phyloP scores from a whole-genome alignment of 2,329 filamentous ascomycete species.

The Claviceps arundinis region DNA sequence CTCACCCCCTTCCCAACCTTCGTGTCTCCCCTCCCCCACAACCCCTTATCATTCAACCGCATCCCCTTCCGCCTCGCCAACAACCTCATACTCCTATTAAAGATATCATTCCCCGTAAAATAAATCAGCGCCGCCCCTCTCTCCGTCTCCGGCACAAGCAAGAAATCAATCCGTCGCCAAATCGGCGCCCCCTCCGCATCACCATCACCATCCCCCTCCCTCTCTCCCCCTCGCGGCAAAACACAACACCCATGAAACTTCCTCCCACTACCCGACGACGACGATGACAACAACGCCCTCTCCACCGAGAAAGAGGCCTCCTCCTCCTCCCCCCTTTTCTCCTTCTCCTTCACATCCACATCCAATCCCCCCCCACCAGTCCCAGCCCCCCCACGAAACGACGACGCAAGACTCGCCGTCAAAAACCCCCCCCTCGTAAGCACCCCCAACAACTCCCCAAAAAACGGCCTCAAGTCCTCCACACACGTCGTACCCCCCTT shows the following conservation, averaged over 20 bases:
- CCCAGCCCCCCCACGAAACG: no score
- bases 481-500: slow-evolving; percentile 42
- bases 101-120: slow-evolving; percentile 91
- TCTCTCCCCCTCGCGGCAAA: slow-evolving; percentile 32
- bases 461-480: slow-evolving; percentile 45
- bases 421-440: slow-evolving; percentile 54
- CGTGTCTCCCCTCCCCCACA: slow-evolving; percentile 71
- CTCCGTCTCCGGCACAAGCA: slow-evolving; percentile 68
- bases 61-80: slow-evolving; percentile 70
- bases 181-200: slow-evolving; percentile 23
- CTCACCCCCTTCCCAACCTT: slow-evolving; percentile 40
- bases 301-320: no score
- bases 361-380: no score
- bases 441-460: slow-evolving; percentile 47
- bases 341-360: no score
- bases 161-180: slow-evolving; percentile 75
- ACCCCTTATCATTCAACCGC: slow-evolving; percentile 70
- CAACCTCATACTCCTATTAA: slow-evolving; percentile 75
- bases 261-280: slow-evolving; percentile 38
- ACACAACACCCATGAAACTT: slow-evolving; percentile 86
- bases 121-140: slow-evolving; percentile 82
- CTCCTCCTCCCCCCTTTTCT: no score
- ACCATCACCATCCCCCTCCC: slow-evolving; percentile 20
- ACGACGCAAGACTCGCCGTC: slow-evolving; percentile 51
- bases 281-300: slow-evolving; percentile 15